phyloP scores from a whole-genome alignment of 2,329 filamentous ascomycete species.

The Xylariaceae sp. region DNA sequence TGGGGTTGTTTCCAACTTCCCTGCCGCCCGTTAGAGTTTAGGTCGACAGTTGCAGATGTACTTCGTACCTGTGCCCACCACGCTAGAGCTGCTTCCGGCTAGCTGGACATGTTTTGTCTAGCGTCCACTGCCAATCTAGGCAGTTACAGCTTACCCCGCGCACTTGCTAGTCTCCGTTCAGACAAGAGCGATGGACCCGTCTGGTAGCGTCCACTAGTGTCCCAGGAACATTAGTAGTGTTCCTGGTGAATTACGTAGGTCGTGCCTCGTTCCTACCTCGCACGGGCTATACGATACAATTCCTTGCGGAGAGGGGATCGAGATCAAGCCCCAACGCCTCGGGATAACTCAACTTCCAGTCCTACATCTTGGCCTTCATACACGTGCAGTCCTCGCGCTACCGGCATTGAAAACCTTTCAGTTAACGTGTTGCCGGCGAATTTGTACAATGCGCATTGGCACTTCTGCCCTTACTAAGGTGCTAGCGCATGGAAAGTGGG shows the following conservation, averaged over 20 bases:
- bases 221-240: background rate
- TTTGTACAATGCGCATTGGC: no score
- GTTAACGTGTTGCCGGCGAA: no score
- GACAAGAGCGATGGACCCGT: background rate
- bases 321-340: no score
- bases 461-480: no score
- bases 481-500: background rate
- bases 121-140: background rate
- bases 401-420: no score
- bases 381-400: no score
- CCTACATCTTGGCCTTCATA: no score
- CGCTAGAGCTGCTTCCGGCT: background rate
- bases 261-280: no score
- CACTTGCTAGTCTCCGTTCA: background rate
- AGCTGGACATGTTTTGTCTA: no score
- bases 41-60: background rate
- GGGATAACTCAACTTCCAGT: no score
- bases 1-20: background rate
- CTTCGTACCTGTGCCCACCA: background rate
- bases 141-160: background rate
- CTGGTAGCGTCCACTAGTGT: background rate
- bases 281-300: no score
- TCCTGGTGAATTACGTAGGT: background rate
- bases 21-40: background rate
- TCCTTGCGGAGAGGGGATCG: no score